Evolutionary conservation across 345 rosid genomes (phyloP), one percentile per base, ranked within the genome.

Genomic region (Citrus sp.): DNA sequence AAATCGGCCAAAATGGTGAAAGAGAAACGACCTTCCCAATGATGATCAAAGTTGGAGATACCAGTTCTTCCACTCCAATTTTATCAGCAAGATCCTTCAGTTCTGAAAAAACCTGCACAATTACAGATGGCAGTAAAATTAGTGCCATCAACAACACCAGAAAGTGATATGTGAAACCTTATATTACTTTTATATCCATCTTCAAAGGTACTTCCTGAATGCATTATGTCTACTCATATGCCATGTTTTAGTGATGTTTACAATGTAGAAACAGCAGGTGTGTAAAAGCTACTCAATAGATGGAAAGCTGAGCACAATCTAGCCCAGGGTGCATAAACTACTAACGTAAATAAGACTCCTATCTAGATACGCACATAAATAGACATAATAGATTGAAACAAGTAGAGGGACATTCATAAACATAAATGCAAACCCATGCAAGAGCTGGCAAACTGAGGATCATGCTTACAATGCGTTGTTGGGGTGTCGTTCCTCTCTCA

Each of bases 11-110:
- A 62, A 88, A 87, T 27, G 98, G 97, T n/a, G 98, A 94, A 55
- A 92, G 95, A 37, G 90, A 87, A 4, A 94, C 99, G 3, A 92
- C 99, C 80, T 86, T 92, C 84, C 98, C 98, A 19, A 94, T 94
- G 69, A 94, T 76, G 65, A 96, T 91, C 74, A 96, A 83, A 28
- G 99, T 91, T 2, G 99, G 98, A 0, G 98, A 96, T 21, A 90
- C 85, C 75, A 94, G 84, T 75, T 80, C 90, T 25, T 89, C 94
- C 6, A 58, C 61, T 28, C 89, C 72, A 61, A 94, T 93, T 86
- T 90, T 83, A 51, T 80, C 84, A 18, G 93, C 91, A 84, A 94
- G 94, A 84, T 92, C 94, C 81, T 90, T 81, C 40, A 94, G 81
- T 80, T 92, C 91, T 24, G 98, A 87, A 84, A 92, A 92, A 27